These are phyloP conservation scores for Fusarium musae DNA, from an alignment of 2,329 filamentous ascomycete species.

Conservation along the genomic window DNA sequence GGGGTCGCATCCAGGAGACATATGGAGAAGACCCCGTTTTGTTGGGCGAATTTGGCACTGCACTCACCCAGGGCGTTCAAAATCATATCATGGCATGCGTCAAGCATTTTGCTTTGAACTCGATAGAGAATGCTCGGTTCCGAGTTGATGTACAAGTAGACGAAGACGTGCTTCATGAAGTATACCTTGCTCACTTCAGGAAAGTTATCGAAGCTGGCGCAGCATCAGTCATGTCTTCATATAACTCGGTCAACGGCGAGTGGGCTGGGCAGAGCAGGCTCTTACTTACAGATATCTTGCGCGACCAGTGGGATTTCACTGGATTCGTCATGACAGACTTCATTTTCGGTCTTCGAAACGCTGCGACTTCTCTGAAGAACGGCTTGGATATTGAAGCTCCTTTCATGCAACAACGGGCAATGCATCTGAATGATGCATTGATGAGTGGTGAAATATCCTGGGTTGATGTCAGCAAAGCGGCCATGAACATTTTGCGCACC, in stretches of 20 bases:
- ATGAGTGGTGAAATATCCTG: neutral
- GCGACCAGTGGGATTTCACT: constrained; percentile 30
- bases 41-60: constrained; percentile 34
- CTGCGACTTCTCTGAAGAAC: constrained; percentile 21
- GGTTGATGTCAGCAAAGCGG: constrained; percentile 10
- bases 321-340: constrained; percentile 35
- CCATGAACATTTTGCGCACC: constrained; percentile 5
- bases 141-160: constrained; percentile 34
- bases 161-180: constrained; percentile 30
- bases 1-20: constrained; percentile 40
- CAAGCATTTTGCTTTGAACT: constrained; percentile 41
- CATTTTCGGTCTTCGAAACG: constrained; percentile 34
- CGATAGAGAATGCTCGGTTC: constrained; percentile 40
- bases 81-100: constrained; percentile 39
- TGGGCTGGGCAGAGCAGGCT: constrained; percentile 34
- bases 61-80: constrained; percentile 30
- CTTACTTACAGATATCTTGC: constrained; percentile 26
- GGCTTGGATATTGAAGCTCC: constrained; percentile 40
- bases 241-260: constrained; percentile 36
- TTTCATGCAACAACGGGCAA: constrained; percentile 17
- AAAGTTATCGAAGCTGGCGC: constrained; percentile 29
- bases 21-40: constrained; percentile 39
- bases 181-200: constrained; percentile 36
- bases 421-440: constrained; percentile 3
- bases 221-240: constrained; percentile 31